A percentile compares a stretch with the other conserved stretches of the same genome.
Evolutionary conservation across 2,329 filamentous ascomycete species (phyloP).

Genomic region (Lomentospora prolificans): DNA sequence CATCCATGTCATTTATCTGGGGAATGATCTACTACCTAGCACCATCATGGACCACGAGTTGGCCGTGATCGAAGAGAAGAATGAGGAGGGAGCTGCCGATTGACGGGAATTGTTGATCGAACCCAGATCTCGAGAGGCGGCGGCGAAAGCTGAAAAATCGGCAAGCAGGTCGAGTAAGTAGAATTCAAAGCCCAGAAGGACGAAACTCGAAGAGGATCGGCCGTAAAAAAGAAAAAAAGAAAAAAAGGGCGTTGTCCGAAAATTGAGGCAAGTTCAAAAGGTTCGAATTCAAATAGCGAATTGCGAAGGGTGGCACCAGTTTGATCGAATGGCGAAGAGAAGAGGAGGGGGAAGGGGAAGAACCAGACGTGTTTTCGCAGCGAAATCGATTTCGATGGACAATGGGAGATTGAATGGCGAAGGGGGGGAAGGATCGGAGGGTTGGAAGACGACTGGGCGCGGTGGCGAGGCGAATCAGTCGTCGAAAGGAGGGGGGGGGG

Average conservation of each 20-base stretch:
- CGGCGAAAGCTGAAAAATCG: not conserved
- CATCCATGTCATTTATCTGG: conserved; percentile 58
- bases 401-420: not conserved
- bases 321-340: not conserved
- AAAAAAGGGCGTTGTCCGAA: not conserved
- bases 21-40: conserved; percentile 38
- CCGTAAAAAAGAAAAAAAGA: not conserved
- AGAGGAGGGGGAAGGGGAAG: not conserved
- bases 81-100: not conserved
- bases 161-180: not conserved
- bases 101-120: conserved; percentile 6
- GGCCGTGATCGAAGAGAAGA: conserved; percentile 19
- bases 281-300: not conserved
- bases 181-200: not conserved
- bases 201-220: not conserved
- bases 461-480: not conserved
- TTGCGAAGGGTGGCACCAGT: not conserved
- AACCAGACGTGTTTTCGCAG: conserved; percentile 5
- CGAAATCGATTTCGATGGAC: conserved; percentile 5
- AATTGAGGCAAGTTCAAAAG: not conserved
- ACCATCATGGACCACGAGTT: conserved; percentile 46
- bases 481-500: too few species aligned
- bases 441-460: not conserved
- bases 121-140: not conserved
- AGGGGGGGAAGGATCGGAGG: not conserved